Evolutionary conservation across 2,329 filamentous ascomycete species (phyloP).

Genomic region (Fusarium neocosmosporiellum): DNA sequence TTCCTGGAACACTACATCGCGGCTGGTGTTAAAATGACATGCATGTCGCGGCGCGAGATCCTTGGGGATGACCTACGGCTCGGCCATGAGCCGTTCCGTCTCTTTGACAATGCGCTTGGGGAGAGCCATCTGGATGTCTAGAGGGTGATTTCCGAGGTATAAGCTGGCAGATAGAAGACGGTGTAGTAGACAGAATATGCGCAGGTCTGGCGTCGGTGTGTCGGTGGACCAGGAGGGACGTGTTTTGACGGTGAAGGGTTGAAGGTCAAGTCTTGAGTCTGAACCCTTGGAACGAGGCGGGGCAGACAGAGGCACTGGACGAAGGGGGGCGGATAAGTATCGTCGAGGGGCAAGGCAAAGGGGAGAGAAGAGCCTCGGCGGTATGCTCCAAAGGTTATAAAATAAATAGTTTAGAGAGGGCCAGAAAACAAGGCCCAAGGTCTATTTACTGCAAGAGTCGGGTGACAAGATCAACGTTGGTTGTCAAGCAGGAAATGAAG

Average conservation of each 20-base stretch:
- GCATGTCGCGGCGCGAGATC: conserved; percentile 16
- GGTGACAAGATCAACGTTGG: conserved; percentile 9
- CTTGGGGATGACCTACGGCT: conserved; percentile 75
- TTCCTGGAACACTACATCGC: conserved; percentile 83
- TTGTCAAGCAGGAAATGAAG: not conserved
- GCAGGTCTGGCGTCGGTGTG: not conserved
- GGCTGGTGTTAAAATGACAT: conserved; percentile 31
- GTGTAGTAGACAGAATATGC: not conserved
- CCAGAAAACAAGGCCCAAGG: not conserved
- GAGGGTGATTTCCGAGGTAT: not conserved
- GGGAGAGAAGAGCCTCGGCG: not conserved
- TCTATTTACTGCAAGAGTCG: not conserved
- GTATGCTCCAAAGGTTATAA: not conserved
- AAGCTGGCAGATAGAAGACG: not conserved
- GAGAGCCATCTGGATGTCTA: conserved; percentile 69
- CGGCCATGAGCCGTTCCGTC: conserved; percentile 95
- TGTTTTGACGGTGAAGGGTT: conserved; percentile 13
- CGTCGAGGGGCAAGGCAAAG: conserved; percentile 13
- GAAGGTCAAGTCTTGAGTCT: conserved; percentile 20
- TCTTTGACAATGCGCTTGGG: conserved; percentile 99
- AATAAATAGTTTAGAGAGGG: not conserved
- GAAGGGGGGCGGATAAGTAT: conserved; percentile 1
- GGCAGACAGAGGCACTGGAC: conserved; percentile 22
- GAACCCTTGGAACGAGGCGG: conserved; percentile 29
- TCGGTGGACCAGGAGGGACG: not conserved